Evolutionary conservation across 2,329 filamentous ascomycete genomes (phyloP), one percentile per base, ranked within the genome.

Genomic region (Plectosphaerella sp.): DNA sequence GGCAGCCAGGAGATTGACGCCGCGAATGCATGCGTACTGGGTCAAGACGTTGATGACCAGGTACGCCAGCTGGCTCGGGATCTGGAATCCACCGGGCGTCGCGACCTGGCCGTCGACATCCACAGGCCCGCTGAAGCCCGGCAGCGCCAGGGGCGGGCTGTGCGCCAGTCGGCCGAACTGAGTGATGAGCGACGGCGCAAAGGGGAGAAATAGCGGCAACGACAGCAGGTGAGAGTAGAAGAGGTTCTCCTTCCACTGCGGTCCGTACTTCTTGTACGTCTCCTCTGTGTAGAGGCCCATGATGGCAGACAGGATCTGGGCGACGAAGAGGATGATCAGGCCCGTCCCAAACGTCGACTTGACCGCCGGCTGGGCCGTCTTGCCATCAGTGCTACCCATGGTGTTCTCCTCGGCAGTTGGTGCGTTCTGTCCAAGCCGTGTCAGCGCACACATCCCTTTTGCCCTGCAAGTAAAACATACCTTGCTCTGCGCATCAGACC

Each of bases 271-370:
- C 53, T 81, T 81, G 72, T 97, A 99, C 1, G 92, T 90, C 59
- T 91, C 85, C 67, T 99, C 92, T 0, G 93, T 93, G 67, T 96
- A 97, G 28, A 97, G 81, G 5, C 94, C 94, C 87, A 97, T 97
- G 63, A 92, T 88, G 20, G 94, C 91, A 8, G 91, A 95, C 20
- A 97, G 80, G 5, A 96, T 72, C 71, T 99, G 94, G 1, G 94
- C 94, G 37, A 95, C 67, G 45, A 96, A 89, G 15, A 99, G 81
- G 48, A 99, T 88, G 3, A 80, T 70, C 12, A 99, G 86, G 3
- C 94, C 94, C 6, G 80, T 84, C 52, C 79, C 74, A 61, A 84
- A 88, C 46, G 65, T 71, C 18, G 70, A 59, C 37, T 61, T 63
- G 14, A 62, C 54, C 41, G 41, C n/a, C 10, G 15, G n/a, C 16